Evolutionary conservation across 148 eudicot genomes (phyloP).

Genomic region (Suaeda aralocaspica): DNA sequence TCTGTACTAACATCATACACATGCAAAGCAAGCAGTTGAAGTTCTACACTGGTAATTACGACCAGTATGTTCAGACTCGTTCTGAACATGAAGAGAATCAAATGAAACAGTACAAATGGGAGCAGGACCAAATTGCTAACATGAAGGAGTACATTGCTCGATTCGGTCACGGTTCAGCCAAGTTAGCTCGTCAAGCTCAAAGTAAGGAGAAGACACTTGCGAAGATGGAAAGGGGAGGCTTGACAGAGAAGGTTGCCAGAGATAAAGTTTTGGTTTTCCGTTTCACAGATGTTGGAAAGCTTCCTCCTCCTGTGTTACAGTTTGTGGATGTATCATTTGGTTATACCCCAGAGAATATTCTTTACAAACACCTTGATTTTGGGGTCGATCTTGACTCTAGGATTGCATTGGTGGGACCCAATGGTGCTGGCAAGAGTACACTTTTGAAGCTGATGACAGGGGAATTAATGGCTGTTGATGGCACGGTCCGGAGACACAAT

Average conservation of each 20-base stretch:
- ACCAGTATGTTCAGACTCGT: slow-evolving; percentile 90
- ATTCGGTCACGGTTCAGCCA: slow-evolving; percentile 96
- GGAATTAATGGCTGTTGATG: slow-evolving; percentile 70
- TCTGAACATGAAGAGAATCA: slow-evolving; percentile 94
- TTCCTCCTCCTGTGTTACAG: slow-evolving; percentile 95
- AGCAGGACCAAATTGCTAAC: slow-evolving; percentile 86
- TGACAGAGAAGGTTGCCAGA: slow-evolving; percentile 75
- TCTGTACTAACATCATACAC: slow-evolving; percentile 95
- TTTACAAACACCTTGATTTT: slow-evolving; percentile 77
- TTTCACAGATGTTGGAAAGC: slow-evolving; percentile 86
- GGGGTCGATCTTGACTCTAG: slow-evolving; percentile 94
- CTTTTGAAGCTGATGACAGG: slow-evolving; percentile 97
- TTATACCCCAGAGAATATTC: slow-evolving; percentile 76
- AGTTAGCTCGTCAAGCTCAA: slow-evolving; percentile 95
- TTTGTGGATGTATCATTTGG: slow-evolving; percentile 88
- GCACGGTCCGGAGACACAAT: slow-evolving; percentile 89
- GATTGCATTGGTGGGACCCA: slow-evolving; percentile 90
- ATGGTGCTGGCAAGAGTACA: slow-evolving; percentile 97
- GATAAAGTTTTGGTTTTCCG: slow-evolving; percentile 69
- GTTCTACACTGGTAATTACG: slow-evolving; percentile 79
- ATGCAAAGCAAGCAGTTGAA: slow-evolving; percentile 87
- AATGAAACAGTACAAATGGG: slow-evolving; percentile 99
- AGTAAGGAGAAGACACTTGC: slow-evolving; percentile 95
- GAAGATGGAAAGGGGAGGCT: slow-evolving; percentile 97
- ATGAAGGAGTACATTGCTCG: slow-evolving; percentile 99